Percentiles rank a stretch among this genome's conserved stretches.
These are phyloP conservation scores for Kandelia obovata DNA, from an alignment of 345 rosid genomes.

Conservation along the genomic window DNA sequence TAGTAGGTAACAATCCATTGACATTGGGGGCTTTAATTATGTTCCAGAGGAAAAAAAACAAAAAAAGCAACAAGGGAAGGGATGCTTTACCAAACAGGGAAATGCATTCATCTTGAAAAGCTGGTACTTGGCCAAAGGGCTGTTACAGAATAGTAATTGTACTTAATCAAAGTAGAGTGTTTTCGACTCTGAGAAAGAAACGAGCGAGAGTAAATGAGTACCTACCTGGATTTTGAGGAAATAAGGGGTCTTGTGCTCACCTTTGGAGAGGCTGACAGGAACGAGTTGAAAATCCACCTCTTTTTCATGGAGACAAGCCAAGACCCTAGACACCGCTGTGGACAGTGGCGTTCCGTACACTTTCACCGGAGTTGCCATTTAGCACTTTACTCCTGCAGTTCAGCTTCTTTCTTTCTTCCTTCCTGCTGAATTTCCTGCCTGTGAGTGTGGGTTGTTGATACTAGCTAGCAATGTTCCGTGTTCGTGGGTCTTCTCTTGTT, in stretches of 20 bases:
- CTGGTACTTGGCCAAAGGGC: conserved; percentile 86
- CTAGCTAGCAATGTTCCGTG: not conserved
- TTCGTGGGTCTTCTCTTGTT: not conserved
- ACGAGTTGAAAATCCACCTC: conserved; percentile 60
- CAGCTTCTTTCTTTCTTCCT: no score
- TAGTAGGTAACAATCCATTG: not conserved
- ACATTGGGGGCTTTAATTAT: no score
- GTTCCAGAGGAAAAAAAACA: not conserved
- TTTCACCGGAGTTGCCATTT: conserved; percentile 56
- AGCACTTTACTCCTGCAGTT: no score
- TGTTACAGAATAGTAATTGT: conserved; percentile 4
- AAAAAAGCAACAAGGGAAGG: not conserved
- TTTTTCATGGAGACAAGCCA: conserved; percentile 59
- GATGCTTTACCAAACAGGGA: conserved; percentile 50
- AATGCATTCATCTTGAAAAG: conserved; percentile 53
- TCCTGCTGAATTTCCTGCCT: no score
- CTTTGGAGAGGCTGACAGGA: conserved; percentile 48
- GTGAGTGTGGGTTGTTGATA: no score
- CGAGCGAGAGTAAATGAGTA: not conserved
- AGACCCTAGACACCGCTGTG: conserved; percentile 60
- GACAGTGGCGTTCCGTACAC: conserved; percentile 60
- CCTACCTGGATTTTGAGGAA: conserved; percentile 57
- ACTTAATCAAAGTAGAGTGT: not conserved
- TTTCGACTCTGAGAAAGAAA: not conserved
- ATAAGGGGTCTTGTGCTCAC: conserved; percentile 65